These are phyloP conservation scores for Candida tammaniensis DNA, from an alignment of 805 yeast species.

Conservation along the genomic window DNA sequence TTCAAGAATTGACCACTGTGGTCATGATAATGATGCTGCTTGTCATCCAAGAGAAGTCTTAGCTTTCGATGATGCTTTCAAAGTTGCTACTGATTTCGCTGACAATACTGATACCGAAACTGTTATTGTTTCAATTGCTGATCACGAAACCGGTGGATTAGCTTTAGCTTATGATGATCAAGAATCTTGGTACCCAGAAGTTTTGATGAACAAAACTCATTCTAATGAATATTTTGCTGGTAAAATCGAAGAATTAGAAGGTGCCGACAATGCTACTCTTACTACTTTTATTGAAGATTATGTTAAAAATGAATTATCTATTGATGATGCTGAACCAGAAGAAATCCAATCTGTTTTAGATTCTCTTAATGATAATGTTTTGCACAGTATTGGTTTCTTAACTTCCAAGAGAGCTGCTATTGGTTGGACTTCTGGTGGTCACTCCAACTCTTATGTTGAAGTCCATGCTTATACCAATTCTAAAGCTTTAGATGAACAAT, in stretches of 20 bases:
- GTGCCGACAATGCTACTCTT: slow-evolving; percentile 4
- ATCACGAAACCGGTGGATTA: slow-evolving; percentile 94
- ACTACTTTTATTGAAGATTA: slow-evolving; percentile 3
- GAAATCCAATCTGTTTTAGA: slow-evolving; percentile 7
- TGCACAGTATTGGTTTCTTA: slow-evolving; percentile 1
- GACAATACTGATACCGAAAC: slow-evolving; percentile 71
- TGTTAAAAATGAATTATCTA: slow-evolving; percentile 4
- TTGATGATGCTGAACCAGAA: slow-evolving; percentile 4
- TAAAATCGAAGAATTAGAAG: slow-evolving; percentile 14
- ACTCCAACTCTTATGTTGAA: slow-evolving; percentile 4
- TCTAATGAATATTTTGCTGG: slow-evolving; percentile 70
- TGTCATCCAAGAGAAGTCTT: slow-evolving; percentile 90
- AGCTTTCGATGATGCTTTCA: slow-evolving; percentile 80
- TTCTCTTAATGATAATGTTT: not conserved
- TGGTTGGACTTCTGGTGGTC: slow-evolving; percentile 8
- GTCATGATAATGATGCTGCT: slow-evolving; percentile 90
- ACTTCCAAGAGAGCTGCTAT: slow-evolving; percentile 7
- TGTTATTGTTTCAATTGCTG: slow-evolving; percentile 76
- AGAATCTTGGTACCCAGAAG: slow-evolving; percentile 72
- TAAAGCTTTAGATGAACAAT: slow-evolving; percentile 1
- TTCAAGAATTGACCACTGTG: slow-evolving; percentile 92
- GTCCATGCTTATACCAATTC: slow-evolving; percentile 6
- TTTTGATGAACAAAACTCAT: slow-evolving; percentile 61
- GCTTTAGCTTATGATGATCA: slow-evolving; percentile 5
- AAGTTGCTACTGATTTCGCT: slow-evolving; percentile 69